These are phyloP conservation scores for Sugiyamaella paludigena DNA, from an alignment of 1,139 yeast genomes.

Conservation along the genomic window DNA sequence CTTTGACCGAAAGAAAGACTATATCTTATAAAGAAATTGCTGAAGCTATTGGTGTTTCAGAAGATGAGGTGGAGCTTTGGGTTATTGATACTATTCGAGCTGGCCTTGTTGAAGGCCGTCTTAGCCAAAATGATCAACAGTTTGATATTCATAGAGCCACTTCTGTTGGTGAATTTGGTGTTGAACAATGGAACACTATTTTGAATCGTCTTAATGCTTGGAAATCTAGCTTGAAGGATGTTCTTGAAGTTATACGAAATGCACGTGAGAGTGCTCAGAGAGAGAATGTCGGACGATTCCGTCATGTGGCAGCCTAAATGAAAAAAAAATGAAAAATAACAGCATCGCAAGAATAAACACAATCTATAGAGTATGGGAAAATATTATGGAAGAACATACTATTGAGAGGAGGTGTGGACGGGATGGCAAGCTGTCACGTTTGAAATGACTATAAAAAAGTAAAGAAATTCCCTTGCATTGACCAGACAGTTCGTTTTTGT, in stretches of 20 bases:
- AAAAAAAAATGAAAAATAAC: background rate
- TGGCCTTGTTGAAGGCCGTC: slow-evolving; percentile 44
- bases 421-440: no score
- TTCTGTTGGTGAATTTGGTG: slow-evolving; percentile 40
- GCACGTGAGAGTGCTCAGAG: slow-evolving; percentile 34
- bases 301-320: slow-evolving; percentile 15
- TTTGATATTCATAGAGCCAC: slow-evolving; percentile 42
- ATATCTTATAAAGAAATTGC: slow-evolving; percentile 39
- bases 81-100: slow-evolving; percentile 45
- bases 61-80: slow-evolving; percentile 42
- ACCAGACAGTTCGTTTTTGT: no score
- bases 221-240: slow-evolving; percentile 39
- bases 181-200: slow-evolving; percentile 41
- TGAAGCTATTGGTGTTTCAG: slow-evolving; percentile 34
- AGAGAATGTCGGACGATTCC: slow-evolving; percentile 24
- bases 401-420: no score
- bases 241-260: slow-evolving; percentile 36
- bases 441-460: no score
- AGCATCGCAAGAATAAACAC: background rate
- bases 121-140: slow-evolving; percentile 41
- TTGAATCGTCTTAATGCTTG: slow-evolving; percentile 38
- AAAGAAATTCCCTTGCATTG: no score
- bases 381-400: slow-evolving; percentile 4
- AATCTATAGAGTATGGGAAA: slow-evolving; percentile 3
- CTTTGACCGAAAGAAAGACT: slow-evolving; percentile 20